phyloP scores from a whole-genome alignment of 192 early-diverging fungal species.

The Coemansia sp. region DNA sequence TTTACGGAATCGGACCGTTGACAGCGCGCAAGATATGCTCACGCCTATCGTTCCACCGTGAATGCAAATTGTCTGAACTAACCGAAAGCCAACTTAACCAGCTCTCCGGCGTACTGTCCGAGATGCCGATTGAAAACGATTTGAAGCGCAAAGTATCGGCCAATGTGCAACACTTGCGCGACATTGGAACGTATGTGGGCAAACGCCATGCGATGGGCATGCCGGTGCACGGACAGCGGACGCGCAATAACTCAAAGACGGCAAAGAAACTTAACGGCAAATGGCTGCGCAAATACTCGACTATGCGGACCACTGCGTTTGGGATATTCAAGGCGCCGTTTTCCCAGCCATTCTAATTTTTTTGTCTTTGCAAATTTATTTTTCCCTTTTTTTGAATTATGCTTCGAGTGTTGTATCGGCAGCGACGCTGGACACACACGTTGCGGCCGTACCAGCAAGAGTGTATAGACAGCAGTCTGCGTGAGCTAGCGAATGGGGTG shows the following conservation, averaged over 20 bases:
- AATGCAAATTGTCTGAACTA: slow-evolving; percentile 84
- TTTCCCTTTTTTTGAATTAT: slow-evolving; percentile 6
- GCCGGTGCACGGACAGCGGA: slow-evolving; percentile 88
- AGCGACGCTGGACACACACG: background rate
- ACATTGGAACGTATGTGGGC: slow-evolving; percentile 77
- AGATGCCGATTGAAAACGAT: slow-evolving; percentile 85
- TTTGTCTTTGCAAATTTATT: slow-evolving; percentile 2
- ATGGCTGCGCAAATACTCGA: slow-evolving; percentile 54
- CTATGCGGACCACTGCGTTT: slow-evolving; percentile 24
- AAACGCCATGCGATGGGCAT: slow-evolving; percentile 80
- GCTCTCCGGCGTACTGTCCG: slow-evolving; percentile 79
- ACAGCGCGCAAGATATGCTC: slow-evolving; percentile 76
- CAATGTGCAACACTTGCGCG: slow-evolving; percentile 71
- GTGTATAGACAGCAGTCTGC: slow-evolving; percentile 73
- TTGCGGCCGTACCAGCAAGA: slow-evolving; percentile 84
- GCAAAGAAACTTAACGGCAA: slow-evolving; percentile 79
- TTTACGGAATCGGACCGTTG: slow-evolving; percentile 87
- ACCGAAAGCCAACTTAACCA: slow-evolving; percentile 85
- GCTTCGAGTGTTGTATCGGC: background rate
- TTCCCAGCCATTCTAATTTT: slow-evolving; percentile 23
- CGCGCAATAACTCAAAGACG: slow-evolving; percentile 82
- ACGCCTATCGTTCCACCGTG: slow-evolving; percentile 77
- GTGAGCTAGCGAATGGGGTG: slow-evolving; percentile 56
- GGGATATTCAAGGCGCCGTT: slow-evolving; percentile 37
- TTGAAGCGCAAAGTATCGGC: slow-evolving; percentile 67